Conservation (phyloP, 139 green algal species). For the Trebouxia sp. region DNA sequence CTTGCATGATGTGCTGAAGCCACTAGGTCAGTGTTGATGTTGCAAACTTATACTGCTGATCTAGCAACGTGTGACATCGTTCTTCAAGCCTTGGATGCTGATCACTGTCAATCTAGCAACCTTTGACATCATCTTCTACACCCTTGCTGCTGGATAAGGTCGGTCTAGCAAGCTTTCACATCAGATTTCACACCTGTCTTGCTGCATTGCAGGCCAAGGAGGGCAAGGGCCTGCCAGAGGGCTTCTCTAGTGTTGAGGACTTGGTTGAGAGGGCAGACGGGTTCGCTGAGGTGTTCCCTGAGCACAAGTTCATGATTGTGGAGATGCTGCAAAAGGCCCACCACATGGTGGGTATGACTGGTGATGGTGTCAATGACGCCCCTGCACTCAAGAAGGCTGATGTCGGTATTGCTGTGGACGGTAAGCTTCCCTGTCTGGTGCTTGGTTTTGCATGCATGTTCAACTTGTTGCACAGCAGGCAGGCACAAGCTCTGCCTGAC, state of each 20-base stretch:
- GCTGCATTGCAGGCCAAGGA: slow-evolving; percentile 37
- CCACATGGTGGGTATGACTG: slow-evolving; percentile 85
- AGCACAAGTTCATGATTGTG: slow-evolving; percentile 91
- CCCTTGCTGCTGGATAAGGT: neutral
- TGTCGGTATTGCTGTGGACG: slow-evolving; percentile 87
- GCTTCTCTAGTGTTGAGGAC: slow-evolving; percentile 53
- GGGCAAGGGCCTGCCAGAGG: slow-evolving; percentile 52
- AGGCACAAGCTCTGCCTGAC: no score
- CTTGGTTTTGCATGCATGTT: no score
- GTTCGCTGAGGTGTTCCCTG: slow-evolving; percentile 87
- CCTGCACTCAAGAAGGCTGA: slow-evolving; percentile 95
- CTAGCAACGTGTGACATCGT: no score
- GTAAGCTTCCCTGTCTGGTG: neutral
- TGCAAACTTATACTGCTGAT: no score
- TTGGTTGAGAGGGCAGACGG: slow-evolving; percentile 80
- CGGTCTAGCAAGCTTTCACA: neutral
- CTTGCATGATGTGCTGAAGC: no score
- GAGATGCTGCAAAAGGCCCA: slow-evolving; percentile 69
- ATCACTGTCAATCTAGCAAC: no score
- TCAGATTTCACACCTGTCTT: neutral
- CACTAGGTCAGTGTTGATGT: no score
- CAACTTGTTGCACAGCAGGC: no score
- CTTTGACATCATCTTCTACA: no score
- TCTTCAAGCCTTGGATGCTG: no score
- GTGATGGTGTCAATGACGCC: slow-evolving; percentile 93